Base-by-base conservation (phyloP, 768 basidiomycete species). In the Mycena haematopus region DNA sequence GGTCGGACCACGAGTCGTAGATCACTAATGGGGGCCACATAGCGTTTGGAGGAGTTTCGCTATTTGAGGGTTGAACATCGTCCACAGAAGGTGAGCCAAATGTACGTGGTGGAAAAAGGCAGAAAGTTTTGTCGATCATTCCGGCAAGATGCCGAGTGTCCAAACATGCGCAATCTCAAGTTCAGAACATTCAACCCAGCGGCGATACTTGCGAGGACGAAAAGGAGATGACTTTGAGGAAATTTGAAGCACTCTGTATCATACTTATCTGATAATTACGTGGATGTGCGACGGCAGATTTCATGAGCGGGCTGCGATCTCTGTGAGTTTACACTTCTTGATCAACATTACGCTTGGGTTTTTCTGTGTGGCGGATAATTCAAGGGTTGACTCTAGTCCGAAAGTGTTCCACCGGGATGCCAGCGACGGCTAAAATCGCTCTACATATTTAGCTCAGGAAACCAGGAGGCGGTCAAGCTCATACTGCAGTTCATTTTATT, bases 21-120 rank as follows among this genome's bases (percentile, higher is more conserved):
- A 42, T 60, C 52, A 35, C 60, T 40, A 49, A 56, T 61, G 50
- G 54, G 59, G 51, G 19, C 29, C 52, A 47, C 33, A 10, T n/a
- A 36, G 40, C 31, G 24, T 38, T 22, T 55, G 29, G 27, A 62
- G 22, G 21, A 24, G 25, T 55, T 54, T 40, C 44, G 24, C 22
- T 35, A 22, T 13, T 50, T 58, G 38, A 44, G 22, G 47, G 22
- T 52, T 52, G 62, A 29, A 54, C 31, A 63, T 58, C 62, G 45
- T 57, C 56, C 49, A 11, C 45, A 44, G 62, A 63, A 63, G 62
- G 46, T 50, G 46, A 58, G 62, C 52, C 52, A 58, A 54, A 58
- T 46, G 51, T 38, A 46, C 45, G 44, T 40, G 17, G 38, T 4
- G n/a, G 21, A 10, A 53, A 47, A 60, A 51, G 56, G 33, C 25